Evolutionary conservation across 345 rosid species (phyloP).

Genomic region (Angophora floribunda): DNA sequence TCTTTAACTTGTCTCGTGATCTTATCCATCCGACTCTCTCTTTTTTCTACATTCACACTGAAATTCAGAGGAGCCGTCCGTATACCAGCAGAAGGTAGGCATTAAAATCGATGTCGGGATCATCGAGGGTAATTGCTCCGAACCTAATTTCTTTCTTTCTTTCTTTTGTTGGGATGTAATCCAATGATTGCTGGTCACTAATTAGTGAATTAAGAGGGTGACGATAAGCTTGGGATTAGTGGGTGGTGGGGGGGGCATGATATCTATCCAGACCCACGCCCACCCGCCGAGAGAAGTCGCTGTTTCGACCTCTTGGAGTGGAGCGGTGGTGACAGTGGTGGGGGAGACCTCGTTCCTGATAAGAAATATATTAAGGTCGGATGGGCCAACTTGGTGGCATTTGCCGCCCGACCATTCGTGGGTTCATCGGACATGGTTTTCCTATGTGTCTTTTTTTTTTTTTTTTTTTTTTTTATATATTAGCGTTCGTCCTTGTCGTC

Average conservation of each 20-base stretch:
- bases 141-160: too few relatives aligned
- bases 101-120: not conserved
- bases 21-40: not conserved
- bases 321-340: not conserved
- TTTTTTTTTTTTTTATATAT: too few relatives aligned
- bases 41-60: too few relatives aligned
- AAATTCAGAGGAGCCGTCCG: rapidly evolving
- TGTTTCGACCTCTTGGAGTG: not conserved
- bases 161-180: not conserved
- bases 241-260: not conserved
- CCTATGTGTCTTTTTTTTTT: too few relatives aligned
- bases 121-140: not conserved
- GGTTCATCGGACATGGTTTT: not conserved
- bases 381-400: not conserved
- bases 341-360: not conserved
- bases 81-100: rapidly evolving
- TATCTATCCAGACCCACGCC: not conserved
- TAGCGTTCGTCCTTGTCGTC: not conserved
- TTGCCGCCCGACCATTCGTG: not conserved
- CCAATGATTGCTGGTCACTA: not conserved
- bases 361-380: too few relatives aligned
- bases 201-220: not conserved
- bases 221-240: not conserved
- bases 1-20: rapidly evolving
- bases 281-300: not conserved